Base-by-base conservation (phyloP, 768 basidiomycete genomes). In the Lepiota venenata region DNA sequence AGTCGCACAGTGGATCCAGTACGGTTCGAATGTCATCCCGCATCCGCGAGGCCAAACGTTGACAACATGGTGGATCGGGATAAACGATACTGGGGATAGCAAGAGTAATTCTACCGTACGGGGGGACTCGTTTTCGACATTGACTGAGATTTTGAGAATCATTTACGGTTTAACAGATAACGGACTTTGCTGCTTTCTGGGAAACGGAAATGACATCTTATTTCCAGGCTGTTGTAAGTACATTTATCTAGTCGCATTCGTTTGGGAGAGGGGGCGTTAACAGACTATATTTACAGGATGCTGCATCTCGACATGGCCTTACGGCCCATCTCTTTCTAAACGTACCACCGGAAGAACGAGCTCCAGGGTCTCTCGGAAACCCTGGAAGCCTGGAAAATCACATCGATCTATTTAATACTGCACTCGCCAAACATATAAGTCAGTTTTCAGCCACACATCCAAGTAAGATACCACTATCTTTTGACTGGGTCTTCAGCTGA, bases 51-150 rank as follows among this genome's bases (percentile, higher is more conserved):
- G 58, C 11, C 63, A 76, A 52, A 80, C 79, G 2, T 62, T 82
- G 27, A 74, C 77, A 3, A 68, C 72, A 3, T 83, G 80, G 80
- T 83, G 79, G 79, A 81, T 81, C 52, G 80, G 81, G 8, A 81
- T 81, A 50, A 83, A 81, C 64, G 80, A 82, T 58, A 81, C 79
- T 8, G 77, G 79, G 9, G 81, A 83, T 60, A 74, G 74, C 1
- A 50, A 76, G 21, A 63, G 61, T 25, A 80, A 79, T 56, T 51
- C 69, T 9, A 71, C 71, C 12, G 69, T 71, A 59, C 22, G 60
- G 57, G 8, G 36, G 18, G 37, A 12, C 39, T 37, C 12, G 43
- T 38, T 47, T 43, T 7, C 45, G n/a, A n/a, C n/a, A n/a, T n/a
- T n/a, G n/a, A n/a, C n/a, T n/a, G 43, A 7, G 27, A 16, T 16